Conservation (phyloP, 305 asterid species). For the Rubia balearica region DNA sequence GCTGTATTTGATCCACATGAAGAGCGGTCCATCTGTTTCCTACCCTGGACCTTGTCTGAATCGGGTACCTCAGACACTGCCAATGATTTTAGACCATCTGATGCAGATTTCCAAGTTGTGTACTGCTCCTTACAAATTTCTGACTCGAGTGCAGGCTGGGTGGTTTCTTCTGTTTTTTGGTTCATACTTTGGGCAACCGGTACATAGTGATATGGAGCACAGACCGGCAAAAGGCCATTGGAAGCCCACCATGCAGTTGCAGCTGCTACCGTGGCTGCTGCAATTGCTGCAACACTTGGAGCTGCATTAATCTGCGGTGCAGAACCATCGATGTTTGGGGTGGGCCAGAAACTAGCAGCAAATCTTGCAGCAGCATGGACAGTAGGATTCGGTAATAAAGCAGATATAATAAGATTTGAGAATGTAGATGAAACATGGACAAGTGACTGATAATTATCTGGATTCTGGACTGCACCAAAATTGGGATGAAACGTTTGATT, state of each 20-base stretch:
- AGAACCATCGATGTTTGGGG: constrained; percentile 41
- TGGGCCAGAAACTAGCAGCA: constrained; percentile 75
- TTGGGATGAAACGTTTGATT: constrained; percentile 62
- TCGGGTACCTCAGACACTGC: constrained; percentile 34
- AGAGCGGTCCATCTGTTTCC: constrained; percentile 81
- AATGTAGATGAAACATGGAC: constrained; percentile 58
- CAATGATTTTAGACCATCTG: constrained; percentile 42
- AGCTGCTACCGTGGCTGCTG: constrained; percentile 93
- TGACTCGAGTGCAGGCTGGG: constrained; percentile 37
- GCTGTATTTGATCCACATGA: constrained; percentile 97
- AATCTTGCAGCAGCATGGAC: constrained; percentile 90
- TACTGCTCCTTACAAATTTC: constrained; percentile 48
- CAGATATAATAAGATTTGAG: constrained; percentile 69
- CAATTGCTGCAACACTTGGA: constrained; percentile 74
- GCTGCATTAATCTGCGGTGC: constrained; percentile 37
- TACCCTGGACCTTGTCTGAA: constrained; percentile 42
- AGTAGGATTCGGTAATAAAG: constrained; percentile 76
- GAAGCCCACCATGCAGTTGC: constrained; percentile 99
- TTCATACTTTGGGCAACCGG: constrained; percentile 40
- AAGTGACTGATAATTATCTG: constrained; percentile 56
- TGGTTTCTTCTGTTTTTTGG: constrained; percentile 37
- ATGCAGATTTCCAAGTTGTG: constrained; percentile 43
- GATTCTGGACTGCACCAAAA: constrained; percentile 49
- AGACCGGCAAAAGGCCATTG: constrained; percentile 80
- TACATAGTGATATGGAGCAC: constrained; percentile 58